phyloP scores from a whole-genome alignment of 2,329 filamentous ascomycete species.

The Paraconiothyrium sp. region DNA sequence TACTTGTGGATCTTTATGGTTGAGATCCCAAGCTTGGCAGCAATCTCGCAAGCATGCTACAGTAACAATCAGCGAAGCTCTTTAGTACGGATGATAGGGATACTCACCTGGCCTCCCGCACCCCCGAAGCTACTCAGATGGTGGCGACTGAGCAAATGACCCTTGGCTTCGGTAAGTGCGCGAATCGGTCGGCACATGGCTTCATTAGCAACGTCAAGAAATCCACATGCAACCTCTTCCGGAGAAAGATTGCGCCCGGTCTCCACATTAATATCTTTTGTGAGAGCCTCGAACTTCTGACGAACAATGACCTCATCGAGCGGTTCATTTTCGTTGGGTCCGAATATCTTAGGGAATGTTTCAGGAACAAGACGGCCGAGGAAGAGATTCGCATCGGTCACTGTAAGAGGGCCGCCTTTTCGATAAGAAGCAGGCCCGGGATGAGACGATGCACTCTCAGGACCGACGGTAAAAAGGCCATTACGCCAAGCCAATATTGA shows the following conservation, averaged over 20 bases:
- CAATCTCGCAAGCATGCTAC: slow-evolving; percentile 55
- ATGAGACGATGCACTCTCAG: slow-evolving; percentile 47
- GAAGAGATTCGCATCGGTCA: slow-evolving; percentile 48
- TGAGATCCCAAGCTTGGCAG: slow-evolving; percentile 55
- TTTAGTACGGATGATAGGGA: too few relatives aligned
- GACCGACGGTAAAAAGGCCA: slow-evolving; percentile 34
- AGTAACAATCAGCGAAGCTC: too few relatives aligned
- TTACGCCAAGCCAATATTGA: slow-evolving; percentile 49
- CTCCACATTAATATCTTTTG: slow-evolving; percentile 39
- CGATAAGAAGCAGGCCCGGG: slow-evolving; percentile 47
- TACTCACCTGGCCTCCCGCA: slow-evolving; percentile 49
- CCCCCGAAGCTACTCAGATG: slow-evolving; percentile 41
- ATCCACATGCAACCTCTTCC: slow-evolving; percentile 37
- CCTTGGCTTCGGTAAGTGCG: slow-evolving; percentile 39
- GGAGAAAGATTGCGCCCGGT: slow-evolving; percentile 30
- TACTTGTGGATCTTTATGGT: slow-evolving; percentile 57
- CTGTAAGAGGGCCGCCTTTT: slow-evolving; percentile 47
- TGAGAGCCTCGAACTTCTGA: slow-evolving; percentile 54
- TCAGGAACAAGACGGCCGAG: slow-evolving; percentile 43
- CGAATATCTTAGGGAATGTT: slow-evolving; percentile 47
- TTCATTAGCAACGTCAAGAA: slow-evolving; percentile 40
- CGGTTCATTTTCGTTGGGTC: slow-evolving; percentile 41
- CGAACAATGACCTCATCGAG: slow-evolving; percentile 48
- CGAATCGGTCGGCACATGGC: slow-evolving; percentile 43
- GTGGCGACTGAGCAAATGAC: slow-evolving; percentile 31